Conservation (phyloP, 106 monocot species). For the Dioscorea zingiberensis region DNA sequence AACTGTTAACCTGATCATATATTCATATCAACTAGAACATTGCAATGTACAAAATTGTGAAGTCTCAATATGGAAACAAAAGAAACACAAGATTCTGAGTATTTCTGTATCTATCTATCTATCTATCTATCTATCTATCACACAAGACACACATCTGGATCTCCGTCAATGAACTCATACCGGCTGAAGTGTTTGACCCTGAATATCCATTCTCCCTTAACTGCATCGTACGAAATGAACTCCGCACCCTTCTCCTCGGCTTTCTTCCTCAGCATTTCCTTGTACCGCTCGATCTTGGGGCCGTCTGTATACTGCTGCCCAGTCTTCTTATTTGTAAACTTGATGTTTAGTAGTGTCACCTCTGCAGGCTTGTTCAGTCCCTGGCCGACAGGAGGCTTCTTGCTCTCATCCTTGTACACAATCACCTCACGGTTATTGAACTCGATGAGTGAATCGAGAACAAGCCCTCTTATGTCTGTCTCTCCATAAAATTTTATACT, state of each 20-base stretch:
- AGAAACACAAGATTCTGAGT: no score
- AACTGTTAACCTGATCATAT: no score
- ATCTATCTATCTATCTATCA: no score
- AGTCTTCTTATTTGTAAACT: conserved; percentile 77
- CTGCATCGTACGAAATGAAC: conserved; percentile 70
- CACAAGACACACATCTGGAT: conserved; percentile 4
- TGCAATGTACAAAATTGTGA: no score
- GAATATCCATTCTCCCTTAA: conserved; percentile 86
- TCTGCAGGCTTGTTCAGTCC: conserved; percentile 91
- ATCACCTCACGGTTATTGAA: conserved; percentile 91
- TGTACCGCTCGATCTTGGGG: conserved; percentile 63
- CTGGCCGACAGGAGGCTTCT: conserved; percentile 80
- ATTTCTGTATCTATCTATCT: no score
- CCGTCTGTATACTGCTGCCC: conserved; percentile 64
- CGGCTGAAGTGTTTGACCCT: conserved; percentile 81
- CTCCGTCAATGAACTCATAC: conserved; percentile 29
- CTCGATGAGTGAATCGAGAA: conserved; percentile 72
- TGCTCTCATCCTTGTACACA: conserved; percentile 74
- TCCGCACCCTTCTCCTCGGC: conserved; percentile 80
- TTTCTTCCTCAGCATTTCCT: conserved; percentile 72
- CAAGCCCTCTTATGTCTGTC: conserved; percentile 76
- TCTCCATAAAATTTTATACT: conserved; percentile 76
- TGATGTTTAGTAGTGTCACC: conserved; percentile 83
- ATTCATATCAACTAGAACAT: no score
- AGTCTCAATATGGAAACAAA: no score